These are phyloP conservation scores for Starmerella geochares DNA, from an alignment of 805 yeast genomes.

Conservation along the genomic window DNA sequence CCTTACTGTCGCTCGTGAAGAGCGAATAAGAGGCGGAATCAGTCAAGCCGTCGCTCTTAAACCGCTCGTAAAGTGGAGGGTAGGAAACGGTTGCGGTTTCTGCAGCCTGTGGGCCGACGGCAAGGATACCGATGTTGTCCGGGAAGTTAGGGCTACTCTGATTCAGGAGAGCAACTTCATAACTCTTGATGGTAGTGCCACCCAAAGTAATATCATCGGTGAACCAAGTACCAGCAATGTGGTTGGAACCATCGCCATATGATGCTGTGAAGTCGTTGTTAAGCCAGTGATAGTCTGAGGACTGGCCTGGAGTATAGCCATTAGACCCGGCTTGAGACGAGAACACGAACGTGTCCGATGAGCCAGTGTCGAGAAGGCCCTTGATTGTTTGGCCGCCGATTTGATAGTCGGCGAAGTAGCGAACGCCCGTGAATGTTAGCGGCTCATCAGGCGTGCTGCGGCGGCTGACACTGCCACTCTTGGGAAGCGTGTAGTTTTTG, in stretches of 20 bases:
- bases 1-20: conserved; percentile 29
- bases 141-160: conserved; percentile 52
- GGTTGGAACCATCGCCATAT: conserved; percentile 10
- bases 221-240: conserved; percentile 46
- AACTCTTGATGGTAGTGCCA: conserved; percentile 39
- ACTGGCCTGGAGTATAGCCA: conserved; percentile 25
- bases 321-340: conserved; percentile 21
- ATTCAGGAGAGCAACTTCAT: conserved; percentile 66
- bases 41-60: conserved; percentile 34
- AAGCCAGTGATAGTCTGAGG: conserved; percentile 20
- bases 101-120: conserved; percentile 28
- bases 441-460: not conserved
- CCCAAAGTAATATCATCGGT: conserved; percentile 48
- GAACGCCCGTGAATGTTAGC: conserved; percentile 6
- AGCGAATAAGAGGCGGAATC: conserved; percentile 36
- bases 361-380: conserved; percentile 52
- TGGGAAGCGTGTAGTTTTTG: not conserved
- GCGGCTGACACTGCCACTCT: not conserved
- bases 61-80: conserved; percentile 26
- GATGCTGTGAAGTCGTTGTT: conserved; percentile 6
- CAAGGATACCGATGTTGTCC: conserved; percentile 25
- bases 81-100: conserved; percentile 25
- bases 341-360: conserved; percentile 58
- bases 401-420: conserved; percentile 24
- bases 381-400: conserved; percentile 45